Evolutionary conservation across 2,329 filamentous ascomycete genomes (phyloP).

Genomic region (Phyllosticta citriasiana): DNA sequence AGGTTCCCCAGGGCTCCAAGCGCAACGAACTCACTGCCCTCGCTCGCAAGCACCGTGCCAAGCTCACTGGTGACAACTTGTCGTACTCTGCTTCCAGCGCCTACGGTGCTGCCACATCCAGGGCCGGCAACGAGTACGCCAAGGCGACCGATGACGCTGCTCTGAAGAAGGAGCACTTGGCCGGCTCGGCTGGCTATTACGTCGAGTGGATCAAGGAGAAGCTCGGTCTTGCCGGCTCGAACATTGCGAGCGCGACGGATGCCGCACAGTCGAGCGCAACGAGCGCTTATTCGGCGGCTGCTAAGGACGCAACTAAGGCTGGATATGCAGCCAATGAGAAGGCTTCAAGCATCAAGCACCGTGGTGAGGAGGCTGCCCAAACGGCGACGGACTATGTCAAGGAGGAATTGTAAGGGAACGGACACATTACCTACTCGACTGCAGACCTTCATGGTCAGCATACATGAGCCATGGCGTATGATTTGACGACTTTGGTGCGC

Average conservation of each 20-base stretch:
- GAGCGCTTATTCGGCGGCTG: conserved; percentile 19
- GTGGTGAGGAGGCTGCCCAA: conserved; percentile 17
- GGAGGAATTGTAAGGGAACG: conserved; percentile 34
- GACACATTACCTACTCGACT: too few relatives aligned
- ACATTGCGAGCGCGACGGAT: conserved; percentile 17
- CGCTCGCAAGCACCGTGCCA: conserved; percentile 74
- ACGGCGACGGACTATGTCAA: conserved; percentile 29
- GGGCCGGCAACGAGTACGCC: conserved; percentile 64
- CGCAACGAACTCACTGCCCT: conserved; percentile 80
- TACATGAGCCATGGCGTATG: background rate
- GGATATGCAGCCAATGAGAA: conserved; percentile 24
- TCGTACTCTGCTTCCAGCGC: conserved; percentile 28
- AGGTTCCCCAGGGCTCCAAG: conserved; percentile 85
- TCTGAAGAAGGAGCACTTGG: conserved; percentile 54
- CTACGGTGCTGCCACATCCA: conserved; percentile 37
- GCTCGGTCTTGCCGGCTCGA: conserved; percentile 34
- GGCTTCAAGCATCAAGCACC: conserved; percentile 15
- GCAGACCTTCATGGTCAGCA: background rate
- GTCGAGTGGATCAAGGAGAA: conserved; percentile 36
- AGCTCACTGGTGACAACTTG: conserved; percentile 57
- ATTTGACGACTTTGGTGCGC: background rate
- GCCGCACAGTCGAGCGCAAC: conserved; percentile 18
- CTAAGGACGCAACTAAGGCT: conserved; percentile 23
- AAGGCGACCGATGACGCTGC: conserved; percentile 62
- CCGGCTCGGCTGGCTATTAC: conserved; percentile 33